A percentile compares a stretch with the other conserved stretches of the same genome.
Evolutionary conservation across 2,329 filamentous ascomycete species (phyloP).

Genomic region (Aureobasidium mangrovei): DNA sequence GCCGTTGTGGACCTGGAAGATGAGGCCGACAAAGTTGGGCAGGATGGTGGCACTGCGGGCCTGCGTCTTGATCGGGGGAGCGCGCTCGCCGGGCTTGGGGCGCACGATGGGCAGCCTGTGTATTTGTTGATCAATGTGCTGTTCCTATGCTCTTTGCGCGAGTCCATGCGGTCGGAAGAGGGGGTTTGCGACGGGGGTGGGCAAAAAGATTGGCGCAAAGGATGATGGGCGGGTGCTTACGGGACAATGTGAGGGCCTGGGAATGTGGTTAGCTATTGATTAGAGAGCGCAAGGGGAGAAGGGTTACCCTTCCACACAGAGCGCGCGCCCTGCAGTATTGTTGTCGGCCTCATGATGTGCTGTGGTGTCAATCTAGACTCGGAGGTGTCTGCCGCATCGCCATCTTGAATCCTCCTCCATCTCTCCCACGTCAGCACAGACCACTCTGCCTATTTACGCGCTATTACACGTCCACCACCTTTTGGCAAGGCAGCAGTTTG

Average conservation of each 20-base stretch:
- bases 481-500: conserved; percentile 6
- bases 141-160: neutral
- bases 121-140: neutral
- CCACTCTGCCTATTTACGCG: conserved; percentile 2
- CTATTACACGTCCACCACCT: conserved; percentile 7
- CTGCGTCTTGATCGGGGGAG: conserved; percentile 72
- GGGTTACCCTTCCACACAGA: conserved; percentile 79
- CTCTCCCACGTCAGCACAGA: conserved; percentile 6
- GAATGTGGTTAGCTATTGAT: neutral
- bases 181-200: conserved; percentile 7
- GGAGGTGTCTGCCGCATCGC: conserved; percentile 10
- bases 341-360: conserved; percentile 16
- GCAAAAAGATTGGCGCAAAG: conserved; percentile 13
- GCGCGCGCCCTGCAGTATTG: conserved; percentile 56
- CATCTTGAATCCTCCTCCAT: neutral
- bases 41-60: conserved; percentile 82
- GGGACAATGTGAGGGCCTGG: conserved; percentile 61
- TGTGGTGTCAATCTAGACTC: neutral
- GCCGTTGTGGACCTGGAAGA: conserved; percentile 87
- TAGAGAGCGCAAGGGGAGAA: neutral
- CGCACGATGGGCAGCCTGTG: conserved; percentile 54
- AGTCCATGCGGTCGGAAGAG: neutral
- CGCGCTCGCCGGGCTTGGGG: conserved; percentile 52
- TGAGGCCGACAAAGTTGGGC: conserved; percentile 82
- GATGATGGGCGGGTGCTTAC: conserved; percentile 39